A percentile compares a stretch with the other conserved stretches of the same genome.
Conservation (phyloP, 2,329 filamentous ascomycete genomes). For the Venturia asperata region DNA sequence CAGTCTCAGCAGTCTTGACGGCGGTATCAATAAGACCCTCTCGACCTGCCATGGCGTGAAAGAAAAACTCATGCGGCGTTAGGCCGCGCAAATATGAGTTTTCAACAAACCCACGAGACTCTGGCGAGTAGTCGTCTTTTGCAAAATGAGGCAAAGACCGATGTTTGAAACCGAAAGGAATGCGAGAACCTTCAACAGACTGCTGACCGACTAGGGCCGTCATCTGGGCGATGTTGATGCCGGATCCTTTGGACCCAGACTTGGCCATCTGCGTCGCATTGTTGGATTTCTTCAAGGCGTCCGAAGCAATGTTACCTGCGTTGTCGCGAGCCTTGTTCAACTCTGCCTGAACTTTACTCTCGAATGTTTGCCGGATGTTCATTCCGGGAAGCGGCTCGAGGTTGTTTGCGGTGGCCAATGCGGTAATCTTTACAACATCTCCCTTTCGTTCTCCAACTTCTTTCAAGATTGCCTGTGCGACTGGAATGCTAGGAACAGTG, state of each 20-base stretch:
- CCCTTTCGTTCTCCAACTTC: constrained; percentile 76
- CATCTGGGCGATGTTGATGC: constrained; percentile 99
- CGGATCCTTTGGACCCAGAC: constrained; percentile 96
- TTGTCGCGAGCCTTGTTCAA: constrained; percentile 94
- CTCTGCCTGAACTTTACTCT: constrained; percentile 90
- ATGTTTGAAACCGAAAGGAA: constrained; percentile 99
- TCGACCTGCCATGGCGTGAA: constrained; percentile 99
- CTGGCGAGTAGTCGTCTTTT: constrained; percentile 97
- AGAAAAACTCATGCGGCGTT: constrained; percentile 96
- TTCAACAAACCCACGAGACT: constrained; percentile 94
- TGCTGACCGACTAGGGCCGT: constrained; percentile 96
- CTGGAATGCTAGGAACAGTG: constrained; percentile 75
- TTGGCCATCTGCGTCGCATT: constrained; percentile 95
- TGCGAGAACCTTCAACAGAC: constrained; percentile 96
- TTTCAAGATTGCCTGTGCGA: constrained; percentile 72
- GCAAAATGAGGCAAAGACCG: constrained; percentile 95
- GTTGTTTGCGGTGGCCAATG: constrained; percentile 72
- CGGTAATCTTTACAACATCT: constrained; percentile 69
- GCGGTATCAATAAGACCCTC: constrained; percentile 99
- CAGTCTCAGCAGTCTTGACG: constrained; percentile 98
- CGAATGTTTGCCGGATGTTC: constrained; percentile 97
- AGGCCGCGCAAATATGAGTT: constrained; percentile 96
- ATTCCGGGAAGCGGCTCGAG: constrained; percentile 94
- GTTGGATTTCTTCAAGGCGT: constrained; percentile 90
- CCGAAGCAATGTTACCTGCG: constrained; percentile 85